Percentiles rank a stretch among this genome's conserved stretches.
Evolutionary conservation across 108 stramenopile species (phyloP).

Genomic region (Cyclotella cryptica): DNA sequence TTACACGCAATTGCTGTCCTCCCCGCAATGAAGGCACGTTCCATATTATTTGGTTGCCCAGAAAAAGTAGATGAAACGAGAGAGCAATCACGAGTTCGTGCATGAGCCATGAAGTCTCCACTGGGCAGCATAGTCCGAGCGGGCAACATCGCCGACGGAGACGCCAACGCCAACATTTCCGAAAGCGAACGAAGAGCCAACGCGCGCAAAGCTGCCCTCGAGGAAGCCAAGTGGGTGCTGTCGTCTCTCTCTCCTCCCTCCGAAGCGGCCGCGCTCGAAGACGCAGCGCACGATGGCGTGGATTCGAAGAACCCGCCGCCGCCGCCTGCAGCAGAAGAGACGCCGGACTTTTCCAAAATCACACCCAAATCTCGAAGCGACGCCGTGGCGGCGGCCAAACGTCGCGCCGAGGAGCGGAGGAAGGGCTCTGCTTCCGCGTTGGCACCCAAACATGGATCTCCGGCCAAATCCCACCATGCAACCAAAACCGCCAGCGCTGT

Average conservation of each 20-base stretch:
- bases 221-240: conserved; percentile 42
- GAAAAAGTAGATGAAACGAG: too few species aligned
- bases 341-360: conserved; percentile 14
- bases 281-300: background rate
- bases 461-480: background rate
- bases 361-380: conserved; percentile 40
- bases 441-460: background rate
- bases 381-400: conserved; percentile 46
- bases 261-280: background rate
- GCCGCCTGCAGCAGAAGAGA: background rate
- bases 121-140: conserved; percentile 3
- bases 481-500: background rate
- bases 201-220: conserved; percentile 31
- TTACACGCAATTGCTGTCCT: too few species aligned
- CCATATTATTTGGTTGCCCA: too few species aligned
- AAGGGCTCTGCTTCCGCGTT: background rate
- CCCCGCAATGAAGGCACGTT: too few species aligned
- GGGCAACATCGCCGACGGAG: background rate
- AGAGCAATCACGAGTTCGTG: too few species aligned
- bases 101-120: conserved; percentile 10
- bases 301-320: background rate
- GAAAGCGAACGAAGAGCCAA: background rate
- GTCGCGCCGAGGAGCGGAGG: conserved; percentile 47
- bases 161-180: conserved; percentile 7
- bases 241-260: conserved; percentile 8